phyloP scores from a whole-genome alignment of 495 filamentous ascomycete species.

The Penicillium mononematosum region DNA sequence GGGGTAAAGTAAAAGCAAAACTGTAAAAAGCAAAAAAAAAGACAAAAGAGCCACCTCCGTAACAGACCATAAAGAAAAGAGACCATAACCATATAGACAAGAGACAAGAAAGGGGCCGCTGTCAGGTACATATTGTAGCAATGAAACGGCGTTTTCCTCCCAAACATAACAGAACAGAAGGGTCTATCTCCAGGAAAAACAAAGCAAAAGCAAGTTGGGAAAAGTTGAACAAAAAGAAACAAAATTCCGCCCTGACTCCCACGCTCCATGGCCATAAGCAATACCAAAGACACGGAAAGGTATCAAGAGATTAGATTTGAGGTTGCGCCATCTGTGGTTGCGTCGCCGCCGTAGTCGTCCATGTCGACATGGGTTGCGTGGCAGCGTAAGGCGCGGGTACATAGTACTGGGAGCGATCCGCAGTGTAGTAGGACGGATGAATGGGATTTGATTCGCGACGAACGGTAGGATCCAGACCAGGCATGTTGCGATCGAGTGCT shows the following conservation, averaged over 20 bases:
- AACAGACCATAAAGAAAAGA: slow-evolving; percentile 2
- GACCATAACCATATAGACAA: slow-evolving; percentile 12
- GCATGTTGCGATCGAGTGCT: slow-evolving; percentile 36
- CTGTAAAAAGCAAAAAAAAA: not conserved
- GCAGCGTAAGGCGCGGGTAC: slow-evolving; percentile 37
- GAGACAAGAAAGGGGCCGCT: slow-evolving; percentile 3
- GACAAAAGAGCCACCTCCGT: slow-evolving; percentile 7
- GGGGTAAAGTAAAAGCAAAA: slow-evolving; percentile 3
- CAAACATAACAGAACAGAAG: slow-evolving; percentile 14
- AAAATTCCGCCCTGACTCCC: slow-evolving; percentile 12
- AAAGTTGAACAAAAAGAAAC: slow-evolving; percentile 9
- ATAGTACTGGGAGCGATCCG: slow-evolving; percentile 42
- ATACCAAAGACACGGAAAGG: slow-evolving; percentile 7
- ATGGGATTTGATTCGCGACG: slow-evolving; percentile 45
- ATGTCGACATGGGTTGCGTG: slow-evolving; percentile 35
- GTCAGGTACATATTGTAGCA: slow-evolving; percentile 1
- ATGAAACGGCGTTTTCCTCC: not conserved
- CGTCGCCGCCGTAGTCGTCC: slow-evolving; percentile 43
- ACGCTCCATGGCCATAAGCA: slow-evolving; percentile 12
- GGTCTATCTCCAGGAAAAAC: slow-evolving; percentile 13
- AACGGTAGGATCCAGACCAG: slow-evolving; percentile 37
- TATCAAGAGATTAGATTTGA: slow-evolving; percentile 36
- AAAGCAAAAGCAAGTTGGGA: slow-evolving; percentile 10
- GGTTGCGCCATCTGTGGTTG: slow-evolving; percentile 49
- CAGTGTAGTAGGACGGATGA: slow-evolving; percentile 35